A percentile compares a stretch with the other conserved stretches of the same genome.
phyloP scores from a whole-genome alignment of 805 yeast genomes.

The Starmera amethionina region DNA sequence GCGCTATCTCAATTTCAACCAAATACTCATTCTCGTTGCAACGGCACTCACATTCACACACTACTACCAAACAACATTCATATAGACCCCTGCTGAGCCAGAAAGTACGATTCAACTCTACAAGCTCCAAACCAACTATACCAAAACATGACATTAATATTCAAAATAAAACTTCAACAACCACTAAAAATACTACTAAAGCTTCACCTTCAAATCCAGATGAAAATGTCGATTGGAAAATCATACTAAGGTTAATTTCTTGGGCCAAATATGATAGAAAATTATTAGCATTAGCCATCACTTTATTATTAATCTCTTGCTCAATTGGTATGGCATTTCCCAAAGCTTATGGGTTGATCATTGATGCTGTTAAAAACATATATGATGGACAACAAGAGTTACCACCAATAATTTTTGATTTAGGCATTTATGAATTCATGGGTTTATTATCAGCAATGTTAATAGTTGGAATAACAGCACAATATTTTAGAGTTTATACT shows the following conservation, averaged over 20 bases:
- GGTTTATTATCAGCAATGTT: conserved; percentile 32
- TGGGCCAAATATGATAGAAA: conserved; percentile 37
- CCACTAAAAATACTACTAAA: not conserved
- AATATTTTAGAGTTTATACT: conserved; percentile 63
- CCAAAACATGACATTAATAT: no score
- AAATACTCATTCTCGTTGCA: no score
- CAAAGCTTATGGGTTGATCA: conserved; percentile 43
- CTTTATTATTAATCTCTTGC: conserved; percentile 37
- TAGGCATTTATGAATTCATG: conserved; percentile 54
- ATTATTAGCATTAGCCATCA: conserved; percentile 31
- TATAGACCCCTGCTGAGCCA: no score
- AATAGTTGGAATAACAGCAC: conserved; percentile 57
- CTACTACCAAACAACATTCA: no score
- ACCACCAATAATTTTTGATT: conserved; percentile 34
- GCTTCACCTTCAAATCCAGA: not conserved
- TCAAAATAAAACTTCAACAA: not conserved
- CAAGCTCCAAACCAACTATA: no score
- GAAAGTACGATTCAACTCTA: no score
- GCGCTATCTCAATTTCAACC: no score
- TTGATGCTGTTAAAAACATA: conserved; percentile 36
- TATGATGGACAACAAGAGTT: conserved; percentile 15
- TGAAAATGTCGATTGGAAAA: conserved; percentile 6
- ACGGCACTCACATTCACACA: no score
- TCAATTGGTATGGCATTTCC: conserved; percentile 43
- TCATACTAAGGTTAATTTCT: conserved; percentile 27